phyloP scores from a whole-genome alignment of 2,329 filamentous ascomycete species.

The Trichoderma pleuroti region DNA sequence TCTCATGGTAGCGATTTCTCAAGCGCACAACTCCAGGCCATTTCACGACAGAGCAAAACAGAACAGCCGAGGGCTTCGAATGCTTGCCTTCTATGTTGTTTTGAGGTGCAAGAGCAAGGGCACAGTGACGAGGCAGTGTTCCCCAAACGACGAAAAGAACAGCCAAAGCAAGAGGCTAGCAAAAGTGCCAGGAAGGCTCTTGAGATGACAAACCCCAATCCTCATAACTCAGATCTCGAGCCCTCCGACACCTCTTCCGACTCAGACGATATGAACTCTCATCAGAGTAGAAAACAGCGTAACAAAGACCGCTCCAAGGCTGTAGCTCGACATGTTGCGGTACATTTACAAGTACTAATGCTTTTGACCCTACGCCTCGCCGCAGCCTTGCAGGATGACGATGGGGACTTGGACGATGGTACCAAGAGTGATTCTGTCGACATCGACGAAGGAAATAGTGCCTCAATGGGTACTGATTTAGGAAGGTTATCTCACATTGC shows the following conservation, averaged over 20 bases:
- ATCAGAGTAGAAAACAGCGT: background rate
- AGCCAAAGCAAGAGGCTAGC: background rate
- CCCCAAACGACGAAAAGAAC: background rate
- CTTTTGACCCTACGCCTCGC: constrained; percentile 15
- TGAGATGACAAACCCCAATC: background rate
- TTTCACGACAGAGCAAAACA: constrained; percentile 16
- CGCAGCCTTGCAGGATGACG: background rate
- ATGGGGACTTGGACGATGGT: background rate
- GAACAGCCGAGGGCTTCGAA: constrained; percentile 15
- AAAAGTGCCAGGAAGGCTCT: background rate
- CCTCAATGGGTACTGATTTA: background rate
- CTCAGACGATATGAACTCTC: background rate
- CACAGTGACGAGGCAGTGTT: background rate
- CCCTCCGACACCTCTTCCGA: background rate
- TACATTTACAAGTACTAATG: constrained; percentile 18
- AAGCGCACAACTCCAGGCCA: background rate
- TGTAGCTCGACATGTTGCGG: constrained; percentile 12
- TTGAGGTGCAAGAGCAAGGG: background rate
- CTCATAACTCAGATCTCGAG: background rate
- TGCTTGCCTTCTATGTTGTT: constrained; percentile 15
- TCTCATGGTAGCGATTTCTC: background rate
- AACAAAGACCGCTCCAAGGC: background rate
- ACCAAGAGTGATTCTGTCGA: constrained; percentile 8
- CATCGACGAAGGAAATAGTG: constrained; percentile 1
- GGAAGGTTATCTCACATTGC: background rate